A percentile compares a stretch with the other conserved stretches of the same genome.
phyloP scores from a whole-genome alignment of 2,329 filamentous ascomycete species.

The Gaeumannomyces sp. region DNA sequence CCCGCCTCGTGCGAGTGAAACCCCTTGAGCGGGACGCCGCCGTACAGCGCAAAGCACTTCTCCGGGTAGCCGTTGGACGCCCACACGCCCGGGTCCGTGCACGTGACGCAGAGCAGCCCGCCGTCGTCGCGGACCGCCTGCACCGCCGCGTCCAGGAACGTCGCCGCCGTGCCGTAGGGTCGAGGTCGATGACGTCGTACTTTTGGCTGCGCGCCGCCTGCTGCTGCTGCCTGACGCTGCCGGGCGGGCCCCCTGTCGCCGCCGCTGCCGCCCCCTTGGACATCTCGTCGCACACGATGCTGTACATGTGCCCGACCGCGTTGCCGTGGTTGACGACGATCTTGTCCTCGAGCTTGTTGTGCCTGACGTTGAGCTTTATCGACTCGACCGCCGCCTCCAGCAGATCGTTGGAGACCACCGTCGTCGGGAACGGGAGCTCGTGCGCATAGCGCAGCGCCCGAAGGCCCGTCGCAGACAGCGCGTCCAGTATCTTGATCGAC shows the following conservation, averaged over 20 bases:
- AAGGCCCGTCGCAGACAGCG: slow-evolving; percentile 87
- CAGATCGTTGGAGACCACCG: slow-evolving; percentile 84
- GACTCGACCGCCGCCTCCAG: slow-evolving; percentile 69
- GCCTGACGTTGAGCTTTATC: slow-evolving; percentile 76
- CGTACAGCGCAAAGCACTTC: slow-evolving; percentile 91
- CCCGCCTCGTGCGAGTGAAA: slow-evolving; percentile 83
- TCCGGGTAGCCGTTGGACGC: slow-evolving; percentile 91
- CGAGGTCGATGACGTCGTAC: slow-evolving; percentile 93
- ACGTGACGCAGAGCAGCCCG: slow-evolving; percentile 88
- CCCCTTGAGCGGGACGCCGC: slow-evolving; percentile 80
- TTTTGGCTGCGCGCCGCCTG: slow-evolving; percentile 38
- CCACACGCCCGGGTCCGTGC: slow-evolving; percentile 93
- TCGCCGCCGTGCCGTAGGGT: slow-evolving; percentile 89
- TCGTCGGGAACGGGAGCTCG: slow-evolving; percentile 79
- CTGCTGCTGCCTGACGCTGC: slow-evolving; percentile 21
- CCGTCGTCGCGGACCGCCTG: slow-evolving; percentile 79
- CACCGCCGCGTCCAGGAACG: slow-evolving; percentile 86
- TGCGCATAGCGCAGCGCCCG: slow-evolving; percentile 86
- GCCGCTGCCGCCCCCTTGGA: slow-evolving; percentile 24
- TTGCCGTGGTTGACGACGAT: slow-evolving; percentile 73
- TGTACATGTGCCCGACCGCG: slow-evolving; percentile 89
- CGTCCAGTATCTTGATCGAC: slow-evolving; percentile 82
- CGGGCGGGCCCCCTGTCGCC: neutral
- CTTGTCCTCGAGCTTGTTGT: slow-evolving; percentile 69
- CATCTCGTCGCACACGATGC: slow-evolving; percentile 50